phyloP scores from a whole-genome alignment of 345 rosid genomes.

The Brassica rapa region DNA sequence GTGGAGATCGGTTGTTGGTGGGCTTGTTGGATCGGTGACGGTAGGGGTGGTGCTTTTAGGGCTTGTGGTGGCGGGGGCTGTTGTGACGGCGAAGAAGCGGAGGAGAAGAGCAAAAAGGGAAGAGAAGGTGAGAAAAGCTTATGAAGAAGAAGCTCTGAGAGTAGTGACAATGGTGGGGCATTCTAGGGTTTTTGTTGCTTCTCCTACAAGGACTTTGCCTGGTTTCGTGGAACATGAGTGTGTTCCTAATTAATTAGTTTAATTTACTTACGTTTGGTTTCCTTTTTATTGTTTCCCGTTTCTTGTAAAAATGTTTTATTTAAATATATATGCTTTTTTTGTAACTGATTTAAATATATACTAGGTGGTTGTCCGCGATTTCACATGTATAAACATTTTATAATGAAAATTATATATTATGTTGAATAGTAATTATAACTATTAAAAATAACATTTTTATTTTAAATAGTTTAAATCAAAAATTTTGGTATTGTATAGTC shows the following conservation, averaged over 20 bases:
- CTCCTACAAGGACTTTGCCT: conserved; percentile 68
- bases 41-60: conserved; percentile 67
- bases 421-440: too few species aligned
- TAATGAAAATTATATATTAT: too few species aligned
- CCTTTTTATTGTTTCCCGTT: not conserved
- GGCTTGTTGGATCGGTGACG: conserved; percentile 65
- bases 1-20: conserved; percentile 84
- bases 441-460: too few species aligned
- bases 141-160: conserved; percentile 91
- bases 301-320: conserved; percentile 16
- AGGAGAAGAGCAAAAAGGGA: conserved; percentile 77
- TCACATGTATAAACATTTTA: too few species aligned
- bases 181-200: conserved; percentile 71
- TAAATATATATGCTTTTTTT: not conserved
- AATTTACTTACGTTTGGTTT: not conserved
- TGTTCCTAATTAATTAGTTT: conserved; percentile 35
- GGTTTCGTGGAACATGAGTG: conserved; percentile 63
- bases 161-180: conserved; percentile 92
- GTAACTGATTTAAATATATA: too few species aligned
- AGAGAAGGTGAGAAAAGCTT: conserved; percentile 85
- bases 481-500: too few species aligned
- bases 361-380: too few species aligned
- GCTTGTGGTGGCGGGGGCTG: conserved; percentile 63
- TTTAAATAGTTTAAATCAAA: too few species aligned
- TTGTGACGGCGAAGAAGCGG: conserved; percentile 74